A percentile compares a stretch with the other conserved stretches of the same genome.
Conservation (phyloP, 2,329 filamentous ascomycete genomes). For the Parasarocladium wereldwijsianum region DNA sequence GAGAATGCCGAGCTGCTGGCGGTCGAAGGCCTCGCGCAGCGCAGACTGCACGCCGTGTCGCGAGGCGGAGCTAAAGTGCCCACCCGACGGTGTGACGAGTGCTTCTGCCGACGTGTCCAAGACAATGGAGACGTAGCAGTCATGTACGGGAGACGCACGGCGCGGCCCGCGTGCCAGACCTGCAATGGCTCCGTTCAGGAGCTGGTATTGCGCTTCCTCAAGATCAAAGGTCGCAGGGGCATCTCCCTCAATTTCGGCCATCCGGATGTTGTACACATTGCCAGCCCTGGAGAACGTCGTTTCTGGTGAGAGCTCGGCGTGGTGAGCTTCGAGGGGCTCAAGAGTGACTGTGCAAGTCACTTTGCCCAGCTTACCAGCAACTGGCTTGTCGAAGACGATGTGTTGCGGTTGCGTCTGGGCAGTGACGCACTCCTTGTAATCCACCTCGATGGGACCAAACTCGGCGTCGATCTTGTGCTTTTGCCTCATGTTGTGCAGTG, state of each 20-base stretch:
- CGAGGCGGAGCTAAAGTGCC: constrained; percentile 51
- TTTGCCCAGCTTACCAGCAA: constrained; percentile 67
- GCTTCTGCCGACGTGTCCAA: constrained; percentile 49
- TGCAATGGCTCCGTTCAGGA: constrained; percentile 69
- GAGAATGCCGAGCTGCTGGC: constrained; percentile 50
- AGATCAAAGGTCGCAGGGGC: constrained; percentile 30
- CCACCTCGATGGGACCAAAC: constrained; percentile 88
- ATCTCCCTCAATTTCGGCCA: constrained; percentile 33
- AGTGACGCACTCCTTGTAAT: constrained; percentile 75
- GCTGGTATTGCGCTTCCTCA: constrained; percentile 37
- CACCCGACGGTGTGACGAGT: constrained; percentile 43
- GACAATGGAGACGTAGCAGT: constrained; percentile 53
- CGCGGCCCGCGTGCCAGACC: constrained; percentile 75
- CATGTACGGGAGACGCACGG: constrained; percentile 66
- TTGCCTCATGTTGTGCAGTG: constrained; percentile 71
- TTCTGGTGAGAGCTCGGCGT: constrained; percentile 18
- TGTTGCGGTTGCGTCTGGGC: constrained; percentile 39
- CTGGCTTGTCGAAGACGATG: constrained; percentile 59
- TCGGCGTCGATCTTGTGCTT: constrained; percentile 76
- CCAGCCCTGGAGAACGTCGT: constrained; percentile 45
- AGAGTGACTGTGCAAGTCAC: constrained; percentile 60
- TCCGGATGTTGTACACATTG: constrained; percentile 49
- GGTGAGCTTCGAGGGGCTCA: constrained; percentile 38
- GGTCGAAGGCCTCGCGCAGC: constrained; percentile 45
- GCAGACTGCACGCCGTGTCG: constrained; percentile 50